phyloP scores from a whole-genome alignment of 75 land plant genomes.

The Ceratopteris richardii region DNA sequence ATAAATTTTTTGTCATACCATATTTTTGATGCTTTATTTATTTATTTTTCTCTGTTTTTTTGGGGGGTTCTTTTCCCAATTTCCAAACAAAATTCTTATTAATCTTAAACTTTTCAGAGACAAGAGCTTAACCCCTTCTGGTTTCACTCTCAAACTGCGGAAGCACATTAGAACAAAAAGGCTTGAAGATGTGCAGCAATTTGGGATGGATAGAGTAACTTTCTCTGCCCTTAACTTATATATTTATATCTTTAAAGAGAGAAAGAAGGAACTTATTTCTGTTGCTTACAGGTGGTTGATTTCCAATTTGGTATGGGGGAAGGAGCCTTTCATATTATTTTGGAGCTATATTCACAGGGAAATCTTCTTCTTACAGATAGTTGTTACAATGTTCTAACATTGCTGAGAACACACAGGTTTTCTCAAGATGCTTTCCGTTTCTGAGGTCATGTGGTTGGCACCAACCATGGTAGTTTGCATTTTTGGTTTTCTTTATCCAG shows the following conservation, averaged over 20 bases:
- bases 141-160: conserved; percentile 85
- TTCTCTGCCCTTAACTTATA: too few species aligned
- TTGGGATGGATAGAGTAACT: conserved; percentile 90
- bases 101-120: too few species aligned
- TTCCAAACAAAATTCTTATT: too few species aligned
- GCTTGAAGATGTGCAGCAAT: conserved; percentile 96
- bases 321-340: conserved; percentile 71
- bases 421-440: not conserved
- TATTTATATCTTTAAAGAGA: too few species aligned
- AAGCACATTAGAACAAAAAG: conserved; percentile 92
- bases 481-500: too few species aligned
- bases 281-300: conserved; percentile 52
- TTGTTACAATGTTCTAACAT: conserved; percentile 72
- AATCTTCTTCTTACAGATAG: conserved; percentile 80
- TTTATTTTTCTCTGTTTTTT: too few species aligned
- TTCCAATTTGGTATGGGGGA: conserved; percentile 91
- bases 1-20: too few species aligned
- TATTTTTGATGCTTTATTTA: too few species aligned
- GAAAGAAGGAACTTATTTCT: too few species aligned
- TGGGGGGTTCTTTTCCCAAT: too few species aligned
- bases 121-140: conserved; percentile 89
- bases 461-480: not conserved
- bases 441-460: not conserved
- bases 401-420: conserved; percentile 92
- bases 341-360: conserved; percentile 96